Conservation (phyloP, 805 yeast species). For the Nakazawaea molendinolei region DNA sequence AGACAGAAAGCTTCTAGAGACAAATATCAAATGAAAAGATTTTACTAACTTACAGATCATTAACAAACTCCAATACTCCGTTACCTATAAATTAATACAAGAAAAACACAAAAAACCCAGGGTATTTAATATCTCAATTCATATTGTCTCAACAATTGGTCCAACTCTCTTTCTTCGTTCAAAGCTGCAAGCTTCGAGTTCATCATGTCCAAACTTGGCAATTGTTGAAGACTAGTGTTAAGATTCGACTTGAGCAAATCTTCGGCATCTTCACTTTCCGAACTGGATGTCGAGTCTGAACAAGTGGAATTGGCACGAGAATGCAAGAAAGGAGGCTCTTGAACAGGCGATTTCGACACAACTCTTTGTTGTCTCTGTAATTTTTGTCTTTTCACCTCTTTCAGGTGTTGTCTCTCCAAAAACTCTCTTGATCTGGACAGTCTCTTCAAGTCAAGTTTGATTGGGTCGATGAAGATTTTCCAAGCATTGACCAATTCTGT, state of each 20-base stretch:
- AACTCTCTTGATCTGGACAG: constrained; percentile 24
- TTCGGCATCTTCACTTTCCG: constrained; percentile 7
- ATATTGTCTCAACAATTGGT: constrained; percentile 9
- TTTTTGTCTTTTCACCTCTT: constrained; percentile 2
- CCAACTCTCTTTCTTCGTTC: constrained; percentile 11
- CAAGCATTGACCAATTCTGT: constrained; percentile 36
- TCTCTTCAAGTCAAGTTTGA: constrained; percentile 30
- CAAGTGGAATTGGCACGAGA: constrained; percentile 10
- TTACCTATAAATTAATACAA: too few relatives aligned
- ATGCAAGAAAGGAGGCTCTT: constrained; percentile 6
- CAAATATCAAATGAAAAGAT: neutral
- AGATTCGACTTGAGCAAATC: neutral
- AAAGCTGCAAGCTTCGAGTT: constrained; percentile 7
- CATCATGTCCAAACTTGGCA: neutral
- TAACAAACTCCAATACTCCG: too few relatives aligned
- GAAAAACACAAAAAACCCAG: too few relatives aligned
- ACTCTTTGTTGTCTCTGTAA: constrained; percentile 2
- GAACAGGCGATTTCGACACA: neutral
- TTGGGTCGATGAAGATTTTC: constrained; percentile 44
- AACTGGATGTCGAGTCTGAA: constrained; percentile 5
- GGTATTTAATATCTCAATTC: constrained; percentile 3
- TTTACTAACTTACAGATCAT: neutral
- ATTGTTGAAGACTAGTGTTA: too few relatives aligned
- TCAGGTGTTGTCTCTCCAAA: constrained; percentile 9
- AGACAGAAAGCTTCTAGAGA: neutral